Conservation (phyloP, 1,284 basidiomycete species). For the Exobasidium rhododendri region DNA sequence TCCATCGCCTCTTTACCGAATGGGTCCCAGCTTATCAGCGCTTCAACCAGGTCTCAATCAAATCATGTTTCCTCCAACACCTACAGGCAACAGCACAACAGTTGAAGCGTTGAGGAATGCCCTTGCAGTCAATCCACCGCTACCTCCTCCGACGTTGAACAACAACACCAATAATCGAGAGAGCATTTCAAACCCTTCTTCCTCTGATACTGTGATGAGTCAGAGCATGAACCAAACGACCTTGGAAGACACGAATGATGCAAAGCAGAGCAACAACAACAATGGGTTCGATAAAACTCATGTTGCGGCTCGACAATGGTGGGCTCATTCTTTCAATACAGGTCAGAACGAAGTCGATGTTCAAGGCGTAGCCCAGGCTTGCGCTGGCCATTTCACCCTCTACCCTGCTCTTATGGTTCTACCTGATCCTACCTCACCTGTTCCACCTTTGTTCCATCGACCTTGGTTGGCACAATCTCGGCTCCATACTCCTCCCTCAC, state of each 20-base stretch:
- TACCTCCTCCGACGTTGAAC: background rate
- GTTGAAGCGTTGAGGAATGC: background rate
- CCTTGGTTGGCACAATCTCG: constrained; percentile 45
- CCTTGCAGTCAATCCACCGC: background rate
- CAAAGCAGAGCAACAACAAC: background rate
- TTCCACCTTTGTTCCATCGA: constrained; percentile 44
- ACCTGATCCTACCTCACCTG: constrained; percentile 41
- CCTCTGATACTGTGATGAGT: constrained; percentile 4
- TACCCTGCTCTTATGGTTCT: constrained; percentile 46
- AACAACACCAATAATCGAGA: background rate
- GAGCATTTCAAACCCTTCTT: background rate
- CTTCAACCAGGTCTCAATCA: constrained; percentile 18
- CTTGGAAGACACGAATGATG: too few relatives aligned
- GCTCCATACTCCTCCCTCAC: constrained; percentile 25
- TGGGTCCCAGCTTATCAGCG: constrained; percentile 37
- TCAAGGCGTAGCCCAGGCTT: constrained; percentile 34
- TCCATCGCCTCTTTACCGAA: constrained; percentile 48
- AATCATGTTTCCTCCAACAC: constrained; percentile 19
- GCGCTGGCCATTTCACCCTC: constrained; percentile 42
- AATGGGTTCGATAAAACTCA: background rate
- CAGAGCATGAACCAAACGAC: constrained; percentile 2
- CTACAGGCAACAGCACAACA: background rate
- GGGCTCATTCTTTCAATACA: constrained; percentile 23
- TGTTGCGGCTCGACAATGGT: constrained; percentile 30
- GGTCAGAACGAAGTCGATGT: constrained; percentile 22